Evolutionary conservation across 257 asterid genomes (phyloP), one percentile per base, ranked within the genome.

Genomic region (Dorcoceras hygrometricum): DNA sequence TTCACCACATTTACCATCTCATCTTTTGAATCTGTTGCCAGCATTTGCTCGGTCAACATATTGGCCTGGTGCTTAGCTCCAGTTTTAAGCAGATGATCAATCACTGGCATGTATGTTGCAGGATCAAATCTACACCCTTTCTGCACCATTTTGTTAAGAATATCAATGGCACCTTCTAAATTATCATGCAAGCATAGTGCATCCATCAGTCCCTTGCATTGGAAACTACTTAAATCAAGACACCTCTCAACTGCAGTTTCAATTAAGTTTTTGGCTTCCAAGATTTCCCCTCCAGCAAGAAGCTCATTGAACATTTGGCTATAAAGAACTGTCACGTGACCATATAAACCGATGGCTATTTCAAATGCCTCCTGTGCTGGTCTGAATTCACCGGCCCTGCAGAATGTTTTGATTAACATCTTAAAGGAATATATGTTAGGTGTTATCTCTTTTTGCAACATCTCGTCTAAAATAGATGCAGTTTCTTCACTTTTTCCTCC

Each of bases 291-390:
- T 58, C 92, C 92, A 36, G 85, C 86, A 80, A 90, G 86, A 63
- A 86, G 64, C 81, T 93, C 95, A 62, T 86, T 81, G 75, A 90
- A 88, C 82, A 88, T 79, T 76, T 79, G 65, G 66, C 77, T 74
- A 66, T 86, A 93, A 55, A 93, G 88, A 27, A 70, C 82, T 67
- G 85, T 88, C 39, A 74, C 78, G 78, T 83, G 90, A 61, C 96
- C 96, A 73, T 84, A 84, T 31, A 83, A 71, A 61, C 83, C 74
- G 69, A 79, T 58, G 62, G 88, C 87, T 16, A 80, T 74, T 63
- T 85, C 84, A 78, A 93, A 88, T 56, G 79, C 87, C 63, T 93
- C 99, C 68, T 80, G 86, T 43, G 99, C 97, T 31, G 95, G 96
- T 70, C 88, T 88, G 81, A 88, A 88, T 73, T 90, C 96, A 66